phyloP scores from a whole-genome alignment of 2,329 filamentous ascomycete genomes.

The Neophaeococcomyces mojaviensis region DNA sequence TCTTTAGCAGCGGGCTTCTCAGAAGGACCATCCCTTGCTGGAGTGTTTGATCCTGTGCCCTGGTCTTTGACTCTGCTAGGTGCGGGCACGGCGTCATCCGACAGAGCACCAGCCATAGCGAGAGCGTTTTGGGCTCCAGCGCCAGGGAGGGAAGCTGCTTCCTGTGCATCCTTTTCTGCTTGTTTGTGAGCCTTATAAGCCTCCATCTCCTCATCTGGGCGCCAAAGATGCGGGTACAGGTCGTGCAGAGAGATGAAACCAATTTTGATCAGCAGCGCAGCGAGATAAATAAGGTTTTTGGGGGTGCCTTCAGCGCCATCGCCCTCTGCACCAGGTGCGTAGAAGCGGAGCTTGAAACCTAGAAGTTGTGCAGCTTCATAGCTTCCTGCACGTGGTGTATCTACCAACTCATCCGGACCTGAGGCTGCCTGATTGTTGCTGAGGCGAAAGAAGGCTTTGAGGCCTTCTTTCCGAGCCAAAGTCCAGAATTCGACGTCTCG shows the following conservation, averaged over 20 bases:
- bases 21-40: slow-evolving; percentile 46
- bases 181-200: slow-evolving; percentile 60
- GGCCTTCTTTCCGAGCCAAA: slow-evolving; percentile 64
- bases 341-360: slow-evolving; percentile 95
- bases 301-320: slow-evolving; percentile 71
- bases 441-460: slow-evolving; percentile 84
- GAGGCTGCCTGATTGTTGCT: slow-evolving; percentile 63
- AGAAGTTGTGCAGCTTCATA: slow-evolving; percentile 87
- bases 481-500: slow-evolving; percentile 78
- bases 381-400: slow-evolving; percentile 77
- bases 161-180: slow-evolving; percentile 71
- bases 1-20: slow-evolving; percentile 36
- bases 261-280: slow-evolving; percentile 89
- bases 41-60: slow-evolving; percentile 44
- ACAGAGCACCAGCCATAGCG: slow-evolving; percentile 74
- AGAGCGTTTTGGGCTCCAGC: slow-evolving; percentile 71
- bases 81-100: slow-evolving; percentile 64
- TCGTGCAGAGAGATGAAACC: slow-evolving; percentile 91
- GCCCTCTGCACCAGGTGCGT: slow-evolving; percentile 66
- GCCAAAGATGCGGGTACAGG: slow-evolving; percentile 85
- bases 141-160: slow-evolving; percentile 62
- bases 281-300: slow-evolving; percentile 85
- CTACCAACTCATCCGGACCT: slow-evolving; percentile 71
- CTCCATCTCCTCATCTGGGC: slow-evolving; percentile 75
- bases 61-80: slow-evolving; percentile 43